Conservation (phyloP, 2,329 filamentous ascomycete species). For the Paraphoma sp. region DNA sequence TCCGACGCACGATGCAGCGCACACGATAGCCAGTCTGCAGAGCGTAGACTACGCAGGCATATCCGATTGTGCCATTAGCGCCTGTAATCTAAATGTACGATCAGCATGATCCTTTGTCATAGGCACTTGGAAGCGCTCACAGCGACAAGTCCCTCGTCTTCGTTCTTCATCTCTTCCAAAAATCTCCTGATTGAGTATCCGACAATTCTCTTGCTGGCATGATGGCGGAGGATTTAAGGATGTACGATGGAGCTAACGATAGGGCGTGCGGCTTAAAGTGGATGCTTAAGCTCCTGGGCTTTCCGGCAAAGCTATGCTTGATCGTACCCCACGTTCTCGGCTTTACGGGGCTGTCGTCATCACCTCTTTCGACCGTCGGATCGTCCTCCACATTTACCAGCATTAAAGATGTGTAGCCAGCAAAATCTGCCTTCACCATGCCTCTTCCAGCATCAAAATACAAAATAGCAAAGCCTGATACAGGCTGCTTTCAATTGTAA, state of each 20-base stretch:
- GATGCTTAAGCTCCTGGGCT: conserved; percentile 3
- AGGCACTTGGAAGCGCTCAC: conserved; percentile 16
- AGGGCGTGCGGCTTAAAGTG: conserved; percentile 5
- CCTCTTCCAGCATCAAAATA: background rate
- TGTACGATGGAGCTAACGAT: conserved; percentile 8
- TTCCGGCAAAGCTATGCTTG: conserved; percentile 9
- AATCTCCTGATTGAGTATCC: background rate
- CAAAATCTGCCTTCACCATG: background rate
- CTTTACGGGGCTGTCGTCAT: conserved; percentile 11
- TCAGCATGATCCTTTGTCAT: background rate
- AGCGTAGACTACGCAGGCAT: conserved; percentile 35
- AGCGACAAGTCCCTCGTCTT: conserved; percentile 30
- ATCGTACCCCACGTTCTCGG: conserved; percentile 4
- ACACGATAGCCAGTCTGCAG: conserved; percentile 37
- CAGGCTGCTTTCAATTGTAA: background rate
- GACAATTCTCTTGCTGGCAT: background rate
- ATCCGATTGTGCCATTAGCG: conserved; percentile 45
- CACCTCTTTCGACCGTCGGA: background rate
- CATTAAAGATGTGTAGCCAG: background rate
- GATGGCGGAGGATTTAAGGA: background rate
- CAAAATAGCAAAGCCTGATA: background rate
- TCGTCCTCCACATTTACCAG: background rate
- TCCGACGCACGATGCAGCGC: conserved; percentile 40
- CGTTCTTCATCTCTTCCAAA: conserved; percentile 11
- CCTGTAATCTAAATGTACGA: conserved; percentile 36